phyloP scores from a whole-genome alignment of 768 basidiomycete species.

The Trametes gibbosa region DNA sequence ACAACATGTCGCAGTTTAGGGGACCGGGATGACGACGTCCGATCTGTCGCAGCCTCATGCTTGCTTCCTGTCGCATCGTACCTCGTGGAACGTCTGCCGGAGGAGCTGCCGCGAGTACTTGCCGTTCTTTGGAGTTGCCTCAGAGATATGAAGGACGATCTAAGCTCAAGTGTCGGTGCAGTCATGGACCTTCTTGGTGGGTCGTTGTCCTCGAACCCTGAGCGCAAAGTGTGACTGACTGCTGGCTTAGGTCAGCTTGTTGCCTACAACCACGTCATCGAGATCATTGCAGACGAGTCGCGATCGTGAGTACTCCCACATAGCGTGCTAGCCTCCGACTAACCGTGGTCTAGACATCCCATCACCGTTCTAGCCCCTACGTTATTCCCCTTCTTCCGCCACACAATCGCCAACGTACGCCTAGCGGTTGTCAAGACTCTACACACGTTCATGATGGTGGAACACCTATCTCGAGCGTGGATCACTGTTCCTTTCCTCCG shows the following conservation, averaged over 20 bases:
- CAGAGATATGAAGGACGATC: conserved; percentile 90
- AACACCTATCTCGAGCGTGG: conserved; percentile 78
- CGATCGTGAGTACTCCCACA: conserved; percentile 56
- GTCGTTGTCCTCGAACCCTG: conserved; percentile 14
- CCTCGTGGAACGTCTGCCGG: conserved; percentile 72
- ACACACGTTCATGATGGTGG: conserved; percentile 78
- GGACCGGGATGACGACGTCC: conserved; percentile 94
- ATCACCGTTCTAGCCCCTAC: conserved; percentile 82
- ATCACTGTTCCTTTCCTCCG: conserved; percentile 72
- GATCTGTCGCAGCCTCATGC: conserved; percentile 91
- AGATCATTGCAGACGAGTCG: conserved; percentile 64
- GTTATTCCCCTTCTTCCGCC: conserved; percentile 94
- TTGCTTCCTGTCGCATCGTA: conserved; percentile 82
- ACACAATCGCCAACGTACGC: conserved; percentile 92
- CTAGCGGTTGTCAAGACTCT: conserved; percentile 90
- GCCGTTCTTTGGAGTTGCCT: conserved; percentile 89
- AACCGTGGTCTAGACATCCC: conserved; percentile 56
- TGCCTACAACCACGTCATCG: conserved; percentile 72
- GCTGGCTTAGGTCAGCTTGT: conserved; percentile 69
- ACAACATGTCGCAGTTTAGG: conserved; percentile 55
- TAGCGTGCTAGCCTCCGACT: conserved; percentile 4
- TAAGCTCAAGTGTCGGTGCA: conserved; percentile 93
- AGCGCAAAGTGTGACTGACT: not conserved
- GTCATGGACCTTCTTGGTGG: conserved; percentile 97
- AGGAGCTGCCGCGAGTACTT: conserved; percentile 70